Evolutionary conservation across 352 stramenopile genomes (phyloP).

Genomic region (Pythium chondricola): DNA sequence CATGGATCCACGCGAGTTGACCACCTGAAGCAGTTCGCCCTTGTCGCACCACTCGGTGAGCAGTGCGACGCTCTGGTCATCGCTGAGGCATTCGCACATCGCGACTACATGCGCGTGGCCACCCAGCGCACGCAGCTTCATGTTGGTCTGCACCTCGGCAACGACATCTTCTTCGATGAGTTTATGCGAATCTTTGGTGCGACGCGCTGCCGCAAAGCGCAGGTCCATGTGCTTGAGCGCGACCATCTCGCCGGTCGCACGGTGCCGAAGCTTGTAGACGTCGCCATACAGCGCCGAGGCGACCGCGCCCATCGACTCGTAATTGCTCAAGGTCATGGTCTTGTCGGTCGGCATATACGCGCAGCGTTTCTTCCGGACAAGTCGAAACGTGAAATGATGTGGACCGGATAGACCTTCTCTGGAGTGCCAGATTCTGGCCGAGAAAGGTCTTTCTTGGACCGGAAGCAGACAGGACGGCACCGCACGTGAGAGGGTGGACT

Average conservation of each 20-base stretch:
- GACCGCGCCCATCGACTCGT: constrained; percentile 57
- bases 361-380: no score
- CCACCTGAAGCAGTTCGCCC: constrained; percentile 68
- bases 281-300: constrained; percentile 65
- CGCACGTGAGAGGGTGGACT: not conserved
- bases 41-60: constrained; percentile 61
- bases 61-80: constrained; percentile 54
- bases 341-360: not conserved
- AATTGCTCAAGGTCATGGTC: constrained; percentile 11
- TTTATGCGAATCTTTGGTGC: constrained; percentile 39
- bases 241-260: constrained; percentile 40
- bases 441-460: not conserved
- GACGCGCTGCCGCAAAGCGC: constrained; percentile 33
- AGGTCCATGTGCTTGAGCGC: constrained; percentile 82
- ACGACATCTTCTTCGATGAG: constrained; percentile 65
- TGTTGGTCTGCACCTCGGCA: constrained; percentile 62
- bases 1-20: constrained; percentile 40
- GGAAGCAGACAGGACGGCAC: not conserved
- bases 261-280: constrained; percentile 59
- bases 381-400: constrained; percentile 13
- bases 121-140: constrained; percentile 47
- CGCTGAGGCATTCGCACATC: constrained; percentile 56
- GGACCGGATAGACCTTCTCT: not conserved
- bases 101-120: constrained; percentile 67
- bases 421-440: not conserved